Evolutionary conservation across 768 basidiomycete species (phyloP).

Genomic region (Sarcodon sp.): DNA sequence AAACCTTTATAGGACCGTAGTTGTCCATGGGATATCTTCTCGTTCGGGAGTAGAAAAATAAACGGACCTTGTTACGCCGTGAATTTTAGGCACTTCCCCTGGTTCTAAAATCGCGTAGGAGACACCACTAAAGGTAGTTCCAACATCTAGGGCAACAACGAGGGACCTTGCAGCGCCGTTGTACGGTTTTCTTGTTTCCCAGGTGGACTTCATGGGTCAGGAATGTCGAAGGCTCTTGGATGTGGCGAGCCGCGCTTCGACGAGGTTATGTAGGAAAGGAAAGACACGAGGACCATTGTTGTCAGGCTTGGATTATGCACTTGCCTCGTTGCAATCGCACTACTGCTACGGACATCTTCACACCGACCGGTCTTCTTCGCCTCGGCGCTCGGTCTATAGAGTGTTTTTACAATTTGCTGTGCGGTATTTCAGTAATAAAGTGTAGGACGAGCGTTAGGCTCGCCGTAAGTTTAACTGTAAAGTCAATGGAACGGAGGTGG

Average conservation of each 20-base stretch:
- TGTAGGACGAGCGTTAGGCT: no score
- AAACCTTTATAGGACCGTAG: slow-evolving; percentile 31
- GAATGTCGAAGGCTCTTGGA: no score
- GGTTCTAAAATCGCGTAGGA: slow-evolving; percentile 79
- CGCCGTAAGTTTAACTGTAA: no score
- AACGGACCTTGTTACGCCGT: slow-evolving; percentile 61
- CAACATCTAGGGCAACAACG: slow-evolving; percentile 71
- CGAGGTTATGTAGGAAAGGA: not conserved
- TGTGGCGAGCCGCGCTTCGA: no score
- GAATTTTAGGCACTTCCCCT: slow-evolving; percentile 68
- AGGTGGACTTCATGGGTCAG: slow-evolving; percentile 33
- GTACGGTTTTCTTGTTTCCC: slow-evolving; percentile 65
- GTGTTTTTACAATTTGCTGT: no score
- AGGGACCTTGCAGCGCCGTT: slow-evolving; percentile 48
- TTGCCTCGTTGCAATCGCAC: no score
- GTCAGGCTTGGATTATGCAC: not conserved
- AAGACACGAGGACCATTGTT: slow-evolving; percentile 2
- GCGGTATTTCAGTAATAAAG: no score
- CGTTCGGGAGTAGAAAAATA: not conserved
- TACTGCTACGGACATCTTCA: no score
- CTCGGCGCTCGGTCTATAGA: no score
- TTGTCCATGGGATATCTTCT: not conserved
- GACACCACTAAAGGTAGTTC: slow-evolving; percentile 74
- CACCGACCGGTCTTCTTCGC: no score
- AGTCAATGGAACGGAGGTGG: no score